These are phyloP conservation scores for Tothia fuscella DNA, from an alignment of 2,329 filamentous ascomycete species.

Conservation along the genomic window DNA sequence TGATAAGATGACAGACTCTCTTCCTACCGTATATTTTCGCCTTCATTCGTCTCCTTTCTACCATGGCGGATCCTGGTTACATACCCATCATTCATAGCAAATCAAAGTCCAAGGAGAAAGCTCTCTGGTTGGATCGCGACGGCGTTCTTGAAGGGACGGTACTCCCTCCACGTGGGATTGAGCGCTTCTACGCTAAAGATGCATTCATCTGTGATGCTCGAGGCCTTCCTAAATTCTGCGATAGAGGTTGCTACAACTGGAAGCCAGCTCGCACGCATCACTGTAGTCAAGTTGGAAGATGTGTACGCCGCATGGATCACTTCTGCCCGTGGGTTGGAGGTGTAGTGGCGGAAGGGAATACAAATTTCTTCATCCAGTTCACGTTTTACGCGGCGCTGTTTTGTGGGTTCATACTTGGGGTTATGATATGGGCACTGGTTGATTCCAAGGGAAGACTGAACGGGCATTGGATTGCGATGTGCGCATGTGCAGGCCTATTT, in stretches of 20 bases:
- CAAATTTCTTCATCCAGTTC: constrained; percentile 92
- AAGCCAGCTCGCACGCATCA: constrained; percentile 85
- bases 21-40: constrained; percentile 52
- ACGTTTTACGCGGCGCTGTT: constrained; percentile 24
- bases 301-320: constrained; percentile 85
- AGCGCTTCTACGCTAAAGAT: constrained; percentile 69
- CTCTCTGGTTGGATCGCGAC: constrained; percentile 6
- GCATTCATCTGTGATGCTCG: constrained; percentile 74
- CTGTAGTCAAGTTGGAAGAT: constrained; percentile 68
- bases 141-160: constrained; percentile 16
- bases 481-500: background rate
- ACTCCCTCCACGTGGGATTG: constrained; percentile 55
- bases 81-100: constrained; percentile 14
- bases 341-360: constrained; percentile 71
- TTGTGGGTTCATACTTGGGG: constrained; percentile 2
- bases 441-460: background rate
- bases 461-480: constrained; percentile 2
- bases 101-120: background rate
- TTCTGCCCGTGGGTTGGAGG: constrained; percentile 96
- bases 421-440: constrained; percentile 6
- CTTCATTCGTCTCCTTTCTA: constrained; percentile 60
- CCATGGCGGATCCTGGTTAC: constrained; percentile 61
- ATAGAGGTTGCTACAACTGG: constrained; percentile 69
- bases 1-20: too few relatives aligned
- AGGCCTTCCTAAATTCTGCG: constrained; percentile 80